Percentiles rank a stretch among this genome's conserved stretches.
phyloP scores from a whole-genome alignment of 768 basidiomycete genomes.

The Sporobolomyces phaffii region DNA sequence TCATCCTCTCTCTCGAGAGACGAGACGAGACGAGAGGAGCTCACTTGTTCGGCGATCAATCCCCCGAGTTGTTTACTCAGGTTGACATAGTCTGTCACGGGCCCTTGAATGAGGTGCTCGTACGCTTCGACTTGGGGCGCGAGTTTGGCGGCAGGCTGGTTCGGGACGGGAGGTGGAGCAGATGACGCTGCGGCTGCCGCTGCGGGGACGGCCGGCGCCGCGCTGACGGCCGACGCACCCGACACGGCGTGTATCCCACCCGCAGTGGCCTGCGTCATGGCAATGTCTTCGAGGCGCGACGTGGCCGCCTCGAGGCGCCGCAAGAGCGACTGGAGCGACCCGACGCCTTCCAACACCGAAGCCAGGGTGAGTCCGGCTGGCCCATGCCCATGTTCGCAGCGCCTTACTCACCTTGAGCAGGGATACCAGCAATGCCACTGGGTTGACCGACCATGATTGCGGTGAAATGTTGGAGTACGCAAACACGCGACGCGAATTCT shows the following conservation, averaged over 20 bases:
- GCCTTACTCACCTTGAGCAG: slow-evolving; percentile 16
- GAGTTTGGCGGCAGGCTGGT: slow-evolving; percentile 43
- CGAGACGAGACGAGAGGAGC: slow-evolving; percentile 40
- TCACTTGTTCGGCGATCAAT: slow-evolving; percentile 72
- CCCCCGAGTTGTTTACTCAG: slow-evolving; percentile 67
- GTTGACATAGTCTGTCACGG: slow-evolving; percentile 66
- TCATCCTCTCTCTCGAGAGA: not conserved
- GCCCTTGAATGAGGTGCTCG: slow-evolving; percentile 64
- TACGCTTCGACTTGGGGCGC: slow-evolving; percentile 66
- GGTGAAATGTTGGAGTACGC: not conserved
- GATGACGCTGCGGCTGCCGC: slow-evolving; percentile 43
- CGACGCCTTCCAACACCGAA: slow-evolving; percentile 32
- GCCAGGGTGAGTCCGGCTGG: too few relatives aligned
- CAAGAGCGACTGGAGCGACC: slow-evolving; percentile 25
- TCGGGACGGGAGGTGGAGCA: not conserved
- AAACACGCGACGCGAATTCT: not conserved
- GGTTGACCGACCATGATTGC: slow-evolving; percentile 7
- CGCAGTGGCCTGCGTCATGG: slow-evolving; percentile 50
- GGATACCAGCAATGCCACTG: slow-evolving; percentile 20
- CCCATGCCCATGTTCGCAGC: too few relatives aligned
- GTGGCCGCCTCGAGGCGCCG: slow-evolving; percentile 78
- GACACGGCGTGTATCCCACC: slow-evolving; percentile 38
- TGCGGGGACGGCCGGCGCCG: slow-evolving; percentile 44
- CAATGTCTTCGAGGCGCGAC: slow-evolving; percentile 85
- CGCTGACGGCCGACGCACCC: slow-evolving; percentile 42